These are phyloP conservation scores for Bertia moriformis DNA, from an alignment of 2,329 filamentous ascomycete genomes.

Conservation along the genomic window DNA sequence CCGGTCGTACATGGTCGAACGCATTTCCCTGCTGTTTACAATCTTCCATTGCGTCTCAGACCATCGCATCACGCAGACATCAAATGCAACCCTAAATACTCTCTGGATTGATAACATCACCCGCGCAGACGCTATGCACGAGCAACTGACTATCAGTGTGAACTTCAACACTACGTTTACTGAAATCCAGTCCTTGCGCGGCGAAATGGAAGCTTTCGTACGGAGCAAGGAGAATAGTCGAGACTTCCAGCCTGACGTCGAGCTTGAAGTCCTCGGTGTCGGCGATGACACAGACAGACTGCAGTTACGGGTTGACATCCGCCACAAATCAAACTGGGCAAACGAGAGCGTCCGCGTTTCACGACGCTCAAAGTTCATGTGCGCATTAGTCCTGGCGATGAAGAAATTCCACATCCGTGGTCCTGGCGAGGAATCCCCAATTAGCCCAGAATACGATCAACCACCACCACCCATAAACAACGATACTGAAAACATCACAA, in stretches of 20 bases:
- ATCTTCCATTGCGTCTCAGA: slow-evolving; percentile 7
- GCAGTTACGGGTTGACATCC: slow-evolving; percentile 14
- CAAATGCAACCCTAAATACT: slow-evolving; percentile 16
- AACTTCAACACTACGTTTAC: slow-evolving; percentile 12
- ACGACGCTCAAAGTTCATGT: slow-evolving; percentile 7
- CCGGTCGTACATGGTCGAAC: slow-evolving; percentile 7
- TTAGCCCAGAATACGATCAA: too few species aligned
- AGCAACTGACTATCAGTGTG: slow-evolving; percentile 13
- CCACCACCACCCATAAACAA: too few species aligned
- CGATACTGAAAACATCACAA: too few species aligned
- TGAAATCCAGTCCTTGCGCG: slow-evolving; percentile 13
- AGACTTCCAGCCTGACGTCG: slow-evolving; percentile 15
- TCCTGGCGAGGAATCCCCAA: slow-evolving; percentile 4
- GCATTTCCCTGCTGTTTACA: slow-evolving; percentile 9
- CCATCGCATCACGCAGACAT: slow-evolving; percentile 9
- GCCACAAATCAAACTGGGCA: slow-evolving; percentile 9
- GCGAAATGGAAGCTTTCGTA: slow-evolving; percentile 14
- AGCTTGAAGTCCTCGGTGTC: slow-evolving; percentile 13
- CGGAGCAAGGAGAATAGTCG: slow-evolving; percentile 11
- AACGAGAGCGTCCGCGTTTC: slow-evolving; percentile 3
- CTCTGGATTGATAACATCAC: slow-evolving; percentile 20
- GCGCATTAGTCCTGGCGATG: slow-evolving; percentile 6
- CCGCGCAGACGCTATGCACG: slow-evolving; percentile 17
- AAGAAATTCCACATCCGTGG: slow-evolving; percentile 5
- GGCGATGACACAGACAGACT: slow-evolving; percentile 12